Base-by-base conservation (phyloP, 2,329 filamentous ascomycete species). In the Claviceps humidiphila region DNA sequence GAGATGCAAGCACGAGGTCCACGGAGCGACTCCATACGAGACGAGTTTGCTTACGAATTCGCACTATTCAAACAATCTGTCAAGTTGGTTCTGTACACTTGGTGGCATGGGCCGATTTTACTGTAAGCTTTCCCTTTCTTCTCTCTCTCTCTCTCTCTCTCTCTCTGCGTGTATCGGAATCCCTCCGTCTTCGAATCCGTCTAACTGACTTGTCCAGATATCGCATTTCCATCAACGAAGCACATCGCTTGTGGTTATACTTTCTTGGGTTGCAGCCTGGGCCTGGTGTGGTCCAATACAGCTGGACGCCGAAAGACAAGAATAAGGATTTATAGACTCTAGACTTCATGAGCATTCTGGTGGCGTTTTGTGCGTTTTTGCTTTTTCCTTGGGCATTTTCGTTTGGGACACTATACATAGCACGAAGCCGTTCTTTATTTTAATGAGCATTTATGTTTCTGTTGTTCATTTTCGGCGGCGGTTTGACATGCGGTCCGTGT, bases 71-170 rank as follows among this genome's bases (percentile, higher is more conserved):
- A 74, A 61, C 73, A 74, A 53, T 82, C 82, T 0, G 73, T 80
- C 47, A 76, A 78, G 58, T 80, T 82, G 59, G 81, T 97, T 2
- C 24, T 93, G 8, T 74, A 66, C 57, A 78, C 79, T 54, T 98
- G 89, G 87, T 51, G 82, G 5, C 69, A 74, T 22, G 72, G 89
- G 47, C 90, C 90, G 0, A 73, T 68, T 46, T 77, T 76, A 56
- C 53, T 86, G 86, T 93, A 76, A 81, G 87, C 81, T 5, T 13
- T n/a, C 38, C 16, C 9, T 38, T 39, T 30, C 5, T 9, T 14
- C 48, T 26, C 9, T n/a, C 7, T 9, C 3, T n/a, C n/a, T 46
- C 14, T 40, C 20, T 24, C 3, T 22, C 16, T 37, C 17, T 5
- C 30, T 46, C 14, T 5, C 17, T 47, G 44, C n/a, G 13, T 37